Percentiles rank a stretch among this genome's conserved stretches.
Conservation (phyloP, 164 flowering plant genomes). For the Cinnamomum chago region DNA sequence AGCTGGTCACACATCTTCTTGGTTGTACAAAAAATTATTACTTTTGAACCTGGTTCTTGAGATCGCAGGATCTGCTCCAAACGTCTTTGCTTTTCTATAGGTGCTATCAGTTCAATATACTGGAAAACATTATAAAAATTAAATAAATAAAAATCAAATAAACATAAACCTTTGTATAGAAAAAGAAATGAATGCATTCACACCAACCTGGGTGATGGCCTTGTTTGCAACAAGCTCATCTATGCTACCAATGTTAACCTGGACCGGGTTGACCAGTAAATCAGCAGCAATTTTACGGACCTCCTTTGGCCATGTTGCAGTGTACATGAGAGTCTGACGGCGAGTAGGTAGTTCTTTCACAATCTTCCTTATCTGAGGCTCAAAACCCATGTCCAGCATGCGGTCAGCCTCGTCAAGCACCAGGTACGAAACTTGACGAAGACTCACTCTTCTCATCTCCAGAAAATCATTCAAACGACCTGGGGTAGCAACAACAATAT, state of each 20-base stretch:
- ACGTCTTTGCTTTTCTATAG: constrained; percentile 67
- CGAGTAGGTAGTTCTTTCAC: constrained; percentile 76
- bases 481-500: constrained; percentile 94
- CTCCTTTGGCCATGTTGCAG: constrained; percentile 97
- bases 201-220: constrained; percentile 75
- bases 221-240: constrained; percentile 96
- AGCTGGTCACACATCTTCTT: constrained; percentile 92
- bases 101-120: constrained; percentile 62
- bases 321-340: constrained; percentile 91
- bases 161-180: background rate
- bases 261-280: constrained; percentile 75
- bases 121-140: constrained; percentile 19
- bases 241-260: constrained; percentile 82
- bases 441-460: constrained; percentile 73
- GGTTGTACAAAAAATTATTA: constrained; percentile 81
- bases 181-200: background rate
- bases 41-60: constrained; percentile 82
- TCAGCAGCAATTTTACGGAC: constrained; percentile 91
- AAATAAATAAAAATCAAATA: background rate
- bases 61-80: constrained; percentile 79
- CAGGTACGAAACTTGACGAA: constrained; percentile 72
- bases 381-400: constrained; percentile 99
- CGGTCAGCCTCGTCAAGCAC: constrained; percentile 96
- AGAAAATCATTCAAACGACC: constrained; percentile 89
- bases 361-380: constrained; percentile 88